These are phyloP conservation scores for Cenchrus purpureus DNA, from an alignment of 176 grass and related monocot species.

Conservation along the genomic window DNA sequence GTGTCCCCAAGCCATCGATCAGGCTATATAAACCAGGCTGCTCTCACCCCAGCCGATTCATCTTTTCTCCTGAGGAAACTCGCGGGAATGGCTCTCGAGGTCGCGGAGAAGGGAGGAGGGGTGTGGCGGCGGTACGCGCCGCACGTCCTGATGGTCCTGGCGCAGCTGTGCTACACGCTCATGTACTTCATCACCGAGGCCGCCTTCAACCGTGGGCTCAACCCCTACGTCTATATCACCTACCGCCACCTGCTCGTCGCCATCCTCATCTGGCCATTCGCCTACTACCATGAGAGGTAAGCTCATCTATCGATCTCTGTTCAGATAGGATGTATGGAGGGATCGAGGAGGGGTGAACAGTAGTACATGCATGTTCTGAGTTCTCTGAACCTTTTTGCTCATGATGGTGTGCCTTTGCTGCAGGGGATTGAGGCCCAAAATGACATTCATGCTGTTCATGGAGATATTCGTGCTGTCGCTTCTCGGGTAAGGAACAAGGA, in stretches of 20 bases:
- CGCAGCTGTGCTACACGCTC: slow-evolving; percentile 81
- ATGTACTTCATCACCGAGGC: slow-evolving; percentile 95
- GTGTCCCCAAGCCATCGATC: not conserved
- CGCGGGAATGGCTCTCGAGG: slow-evolving; percentile 14
- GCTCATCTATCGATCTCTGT: not conserved
- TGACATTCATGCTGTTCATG: slow-evolving; percentile 77
- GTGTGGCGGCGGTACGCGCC: slow-evolving; percentile 55
- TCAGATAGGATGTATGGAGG: not conserved
- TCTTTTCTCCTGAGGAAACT: not conserved
- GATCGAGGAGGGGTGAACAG: not conserved
- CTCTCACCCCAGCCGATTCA: not conserved
- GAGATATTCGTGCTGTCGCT: slow-evolving; percentile 80
- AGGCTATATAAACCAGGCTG: slow-evolving; percentile 24
- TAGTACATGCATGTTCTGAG: not conserved
- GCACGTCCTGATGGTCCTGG: slow-evolving; percentile 73
- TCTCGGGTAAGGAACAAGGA: slow-evolving; percentile 82
- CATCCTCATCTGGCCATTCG: slow-evolving; percentile 69
- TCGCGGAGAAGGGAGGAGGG: not conserved
- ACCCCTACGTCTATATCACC: slow-evolving; percentile 78
- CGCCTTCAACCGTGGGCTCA: slow-evolving; percentile 71
- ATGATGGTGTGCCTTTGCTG: not conserved
- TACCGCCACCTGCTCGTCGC: slow-evolving; percentile 71
- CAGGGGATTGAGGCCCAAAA: slow-evolving; percentile 75
- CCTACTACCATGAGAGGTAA: slow-evolving; percentile 88
- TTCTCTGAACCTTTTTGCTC: not conserved